Evolutionary conservation across 1,284 basidiomycete genomes (phyloP).

Genomic region (Albatrellus sp.): DNA sequence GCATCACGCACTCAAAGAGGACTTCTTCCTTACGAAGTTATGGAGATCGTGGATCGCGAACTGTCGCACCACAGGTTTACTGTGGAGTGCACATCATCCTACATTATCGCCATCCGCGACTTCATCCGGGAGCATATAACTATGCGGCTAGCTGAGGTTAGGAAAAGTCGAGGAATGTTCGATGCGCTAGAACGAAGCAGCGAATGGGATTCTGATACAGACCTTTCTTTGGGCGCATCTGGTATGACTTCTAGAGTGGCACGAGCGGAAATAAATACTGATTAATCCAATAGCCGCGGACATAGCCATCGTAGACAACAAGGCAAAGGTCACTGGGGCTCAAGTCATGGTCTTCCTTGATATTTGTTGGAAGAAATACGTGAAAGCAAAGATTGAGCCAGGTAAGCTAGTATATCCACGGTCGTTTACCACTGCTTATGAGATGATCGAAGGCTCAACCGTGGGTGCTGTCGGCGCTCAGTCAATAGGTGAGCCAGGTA

Average conservation of each 20-base stretch:
- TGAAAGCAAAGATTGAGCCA: constrained; percentile 91
- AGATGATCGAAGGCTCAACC: constrained; percentile 58
- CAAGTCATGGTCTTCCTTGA: constrained; percentile 78
- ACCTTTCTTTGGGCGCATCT: constrained; percentile 65
- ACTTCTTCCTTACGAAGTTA: constrained; percentile 83
- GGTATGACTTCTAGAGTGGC: constrained; percentile 29
- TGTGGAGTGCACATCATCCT: constrained; percentile 65
- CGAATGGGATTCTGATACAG: constrained; percentile 72
- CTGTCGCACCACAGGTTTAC: constrained; percentile 50
- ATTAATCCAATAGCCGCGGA: constrained; percentile 34
- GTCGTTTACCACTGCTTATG: constrained; percentile 5
- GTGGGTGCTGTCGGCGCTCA: constrained; percentile 98
- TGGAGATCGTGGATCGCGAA: constrained; percentile 60
- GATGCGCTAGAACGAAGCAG: constrained; percentile 66
- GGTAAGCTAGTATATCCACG: constrained; percentile 29
- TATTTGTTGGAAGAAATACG: constrained; percentile 84
- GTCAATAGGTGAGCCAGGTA: constrained; percentile 98
- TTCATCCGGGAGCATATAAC: constrained; percentile 70
- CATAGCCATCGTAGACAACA: constrained; percentile 75
- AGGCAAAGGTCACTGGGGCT: constrained; percentile 76
- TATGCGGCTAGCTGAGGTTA: constrained; percentile 53
- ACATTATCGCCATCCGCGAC: constrained; percentile 62
- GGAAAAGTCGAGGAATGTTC: constrained; percentile 76
- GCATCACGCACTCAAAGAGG: constrained; percentile 45
- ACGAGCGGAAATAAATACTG: too few species aligned